Evolutionary conservation across 129 eudicot species (phyloP), one percentile per base, ranked within the genome.

Genomic region (Flaveria sonorensis): DNA sequence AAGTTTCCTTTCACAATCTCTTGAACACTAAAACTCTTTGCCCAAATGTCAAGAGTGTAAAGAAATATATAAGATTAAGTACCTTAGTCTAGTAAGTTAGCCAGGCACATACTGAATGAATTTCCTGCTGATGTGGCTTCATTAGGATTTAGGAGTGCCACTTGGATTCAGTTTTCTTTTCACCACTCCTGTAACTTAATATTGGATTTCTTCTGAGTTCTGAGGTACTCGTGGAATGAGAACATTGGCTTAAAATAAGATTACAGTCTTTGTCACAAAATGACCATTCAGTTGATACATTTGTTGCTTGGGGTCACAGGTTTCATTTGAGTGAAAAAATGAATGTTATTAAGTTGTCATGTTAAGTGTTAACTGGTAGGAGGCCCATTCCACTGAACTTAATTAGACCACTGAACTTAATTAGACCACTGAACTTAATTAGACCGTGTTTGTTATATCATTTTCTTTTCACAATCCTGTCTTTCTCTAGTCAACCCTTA

Each of bases 111-210:
- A 11, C 14, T 6, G 19, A 64, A 66, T 40, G 15, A 18, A 66
- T 40, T 40, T n/a, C 50, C 15, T 36, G 26, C 16, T 36, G 71
- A 66, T 66, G 50, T 66, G 71, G 50, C 26, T 7, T 64, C 15
- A 66, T 18, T n/a, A 66, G 39, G 67, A 57, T 57, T 57, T 57
- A 57, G 47, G 71, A n/a, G 28, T 39, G 26, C 40, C 21, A 66
- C 50, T 36, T 40, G 4, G 14, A 19, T 66, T 66, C 8, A 39
- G 62, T 28, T 63, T 28, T 63, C 21, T 63, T 28, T 28, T 63
- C 69, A 63, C 69, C 67, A n/a, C 23, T 23, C 40, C 2, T 24
- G 18, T 60, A 60, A 60, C 40, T 26, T 24, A 13, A 26, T 61
- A 24, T 61, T 13, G 67, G 67, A 61, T 61, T 61, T 61, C 42